Base-by-base conservation (phyloP, 2,329 filamentous ascomycete genomes). In the Nemania sp. region DNA sequence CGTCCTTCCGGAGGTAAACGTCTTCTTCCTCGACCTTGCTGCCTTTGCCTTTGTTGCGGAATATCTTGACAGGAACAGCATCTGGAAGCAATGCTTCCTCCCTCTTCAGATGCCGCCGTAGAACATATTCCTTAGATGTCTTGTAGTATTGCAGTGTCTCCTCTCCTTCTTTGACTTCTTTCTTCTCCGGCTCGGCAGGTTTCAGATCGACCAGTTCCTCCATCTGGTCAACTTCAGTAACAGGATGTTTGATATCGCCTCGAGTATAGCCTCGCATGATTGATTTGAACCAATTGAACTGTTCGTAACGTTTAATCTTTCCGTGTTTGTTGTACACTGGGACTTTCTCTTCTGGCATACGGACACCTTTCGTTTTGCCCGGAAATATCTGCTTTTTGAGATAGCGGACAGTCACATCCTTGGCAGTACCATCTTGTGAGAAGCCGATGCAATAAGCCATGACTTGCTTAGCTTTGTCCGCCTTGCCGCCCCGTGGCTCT, bases 381-480 rank as follows among this genome's bases (percentile, higher is more conserved):
- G 94, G 94, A 68, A 91, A 86, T 48, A 88, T 80, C 52, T 89
- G 89, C 19, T 87, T 84, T 65, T 88, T 92, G 6, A 99, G 75
- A 69, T 99, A 99, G 23, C 94, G 83, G 9, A 94, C 86, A 0
- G 94, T 99, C 14, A 99, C 89, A 68, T 99, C 94, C 69, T 97
- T 97, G 11, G 91, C 92, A 0, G 91, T 92, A 2, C 90, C 90
- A 67, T 97, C 92, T 3, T 83, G 73, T 0, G 89, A 90, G 71
- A 89, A 90, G 0, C 88, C 92, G 17, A 97, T 78, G 2, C 96
- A 82, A 66, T 99, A 99, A 40, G 90, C 89, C 66, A 96, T 91
- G 11, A 96, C 84, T 70, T 97, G 93, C 63, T 90, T 93, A 0
- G 88, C 84, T 64, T 88, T 91, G 28, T 96, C 91, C 0, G 92